A percentile compares a stretch with the other conserved stretches of the same genome.
These are phyloP conservation scores for Xylaria sp. DNA, from an alignment of 495 filamentous ascomycete genomes.

Conservation along the genomic window DNA sequence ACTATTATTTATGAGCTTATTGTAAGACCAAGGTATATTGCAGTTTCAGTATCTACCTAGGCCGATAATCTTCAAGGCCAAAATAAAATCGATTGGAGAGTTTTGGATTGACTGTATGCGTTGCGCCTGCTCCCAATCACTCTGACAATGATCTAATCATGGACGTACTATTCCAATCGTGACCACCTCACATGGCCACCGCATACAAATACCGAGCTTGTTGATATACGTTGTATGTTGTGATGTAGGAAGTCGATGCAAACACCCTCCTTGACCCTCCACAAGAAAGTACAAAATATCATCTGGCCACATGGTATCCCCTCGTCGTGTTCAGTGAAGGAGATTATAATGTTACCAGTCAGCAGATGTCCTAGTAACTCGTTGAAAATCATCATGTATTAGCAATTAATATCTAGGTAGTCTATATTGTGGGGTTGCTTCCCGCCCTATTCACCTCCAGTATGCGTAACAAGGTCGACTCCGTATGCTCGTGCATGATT, in stretches of 20 bases:
- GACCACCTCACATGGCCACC: not conserved
- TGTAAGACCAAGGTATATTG: no score
- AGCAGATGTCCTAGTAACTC: not conserved
- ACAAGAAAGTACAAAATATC: not conserved
- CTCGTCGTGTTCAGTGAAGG: not conserved
- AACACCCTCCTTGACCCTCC: not conserved
- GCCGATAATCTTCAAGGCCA: no score
- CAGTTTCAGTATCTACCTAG: no score
- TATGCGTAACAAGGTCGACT: not conserved
- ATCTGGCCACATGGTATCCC: not conserved
- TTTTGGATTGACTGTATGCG: no score
- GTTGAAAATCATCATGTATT: conserved; percentile 28
- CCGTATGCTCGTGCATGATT: not conserved
- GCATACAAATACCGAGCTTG: not conserved
- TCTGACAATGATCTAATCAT: not conserved
- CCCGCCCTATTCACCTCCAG: conserved; percentile 14
- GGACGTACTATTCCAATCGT: not conserved
- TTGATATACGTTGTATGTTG: not conserved
- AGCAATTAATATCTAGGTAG: conserved; percentile 41
- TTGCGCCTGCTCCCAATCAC: conserved; percentile 10
- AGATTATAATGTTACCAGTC: not conserved
- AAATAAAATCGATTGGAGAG: no score
- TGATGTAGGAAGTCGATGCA: not conserved
- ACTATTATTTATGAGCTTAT: no score
- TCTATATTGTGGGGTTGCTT: conserved; percentile 31